Conservation (phyloP, 257 asterid species). For the Buddleja alternifolia region DNA sequence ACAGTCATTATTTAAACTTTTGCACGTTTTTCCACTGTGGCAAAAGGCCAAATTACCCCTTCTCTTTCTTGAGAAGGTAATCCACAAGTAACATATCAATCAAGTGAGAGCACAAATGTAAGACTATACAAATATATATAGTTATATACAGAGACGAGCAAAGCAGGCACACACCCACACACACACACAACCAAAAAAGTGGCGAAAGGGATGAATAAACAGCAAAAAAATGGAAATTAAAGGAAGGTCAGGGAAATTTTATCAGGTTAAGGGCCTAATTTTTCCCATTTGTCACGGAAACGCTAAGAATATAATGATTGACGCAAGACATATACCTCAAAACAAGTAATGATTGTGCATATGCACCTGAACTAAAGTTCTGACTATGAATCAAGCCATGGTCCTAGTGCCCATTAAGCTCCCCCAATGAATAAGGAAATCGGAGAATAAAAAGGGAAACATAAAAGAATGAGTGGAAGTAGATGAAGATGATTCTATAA, state of each 20-base stretch:
- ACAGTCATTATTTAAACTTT: background rate
- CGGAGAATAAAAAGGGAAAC: background rate
- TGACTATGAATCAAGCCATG: background rate
- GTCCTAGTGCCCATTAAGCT: background rate
- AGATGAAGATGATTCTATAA: background rate
- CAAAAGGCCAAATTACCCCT: background rate
- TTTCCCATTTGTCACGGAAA: background rate
- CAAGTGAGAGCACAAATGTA: background rate
- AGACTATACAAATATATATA: background rate
- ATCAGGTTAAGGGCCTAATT: background rate
- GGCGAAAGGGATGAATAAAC: background rate
- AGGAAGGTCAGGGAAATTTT: background rate
- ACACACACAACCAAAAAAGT: background rate
- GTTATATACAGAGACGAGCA: background rate
- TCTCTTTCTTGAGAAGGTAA: constrained; percentile 12
- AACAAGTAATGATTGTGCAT: background rate
- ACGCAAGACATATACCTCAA: background rate
- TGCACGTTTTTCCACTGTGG: background rate
- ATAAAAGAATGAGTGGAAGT: background rate
- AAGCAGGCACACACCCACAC: background rate
- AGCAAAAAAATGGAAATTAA: background rate
- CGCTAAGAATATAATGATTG: background rate
- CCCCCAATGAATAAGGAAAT: background rate
- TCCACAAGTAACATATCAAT: background rate
- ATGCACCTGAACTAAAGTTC: background rate